These are phyloP conservation scores for Umbelopsis sp. DNA, from an alignment of 371 early-diverging fungal genomes.

Conservation along the genomic window DNA sequence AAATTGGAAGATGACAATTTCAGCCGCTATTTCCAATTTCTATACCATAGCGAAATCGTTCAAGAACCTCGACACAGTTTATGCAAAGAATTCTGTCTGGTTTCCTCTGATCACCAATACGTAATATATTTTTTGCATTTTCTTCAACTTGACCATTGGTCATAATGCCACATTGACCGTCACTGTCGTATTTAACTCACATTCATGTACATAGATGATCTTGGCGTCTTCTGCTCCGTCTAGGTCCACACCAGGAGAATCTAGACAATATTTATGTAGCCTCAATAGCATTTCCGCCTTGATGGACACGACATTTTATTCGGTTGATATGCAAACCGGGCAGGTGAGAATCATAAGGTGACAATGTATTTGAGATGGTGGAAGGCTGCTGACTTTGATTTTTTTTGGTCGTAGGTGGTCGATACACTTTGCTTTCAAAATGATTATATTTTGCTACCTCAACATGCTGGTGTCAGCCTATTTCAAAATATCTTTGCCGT, in stretches of 20 bases:
- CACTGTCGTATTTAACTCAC: constrained; percentile 13
- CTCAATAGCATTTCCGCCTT: constrained; percentile 5
- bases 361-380: too few relatives aligned
- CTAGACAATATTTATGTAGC: constrained; percentile 15
- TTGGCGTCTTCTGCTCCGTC: constrained; percentile 21
- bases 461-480: constrained; percentile 67
- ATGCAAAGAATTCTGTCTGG: constrained; percentile 62
- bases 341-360: constrained; percentile 30
- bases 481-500: constrained; percentile 55
- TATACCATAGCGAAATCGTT: constrained; percentile 48
- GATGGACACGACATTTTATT: constrained; percentile 42
- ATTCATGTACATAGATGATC: neutral
- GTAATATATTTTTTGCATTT: constrained; percentile 29
- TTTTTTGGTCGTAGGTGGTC: constrained; percentile 33
- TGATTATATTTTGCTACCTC: constrained; percentile 60
- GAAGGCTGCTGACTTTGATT: too few relatives aligned
- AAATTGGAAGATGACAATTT: constrained; percentile 15
- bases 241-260: constrained; percentile 5
- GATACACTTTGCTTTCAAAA: constrained; percentile 50
- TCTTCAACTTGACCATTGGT: neutral
- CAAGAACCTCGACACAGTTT: constrained; percentile 45
- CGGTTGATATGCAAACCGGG: constrained; percentile 56
- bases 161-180: neutral
- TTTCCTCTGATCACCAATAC: constrained; percentile 48
- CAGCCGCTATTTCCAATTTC: constrained; percentile 35